A percentile compares a stretch with the other conserved stretches of the same genome.
Conservation (phyloP, 192 early-diverging fungal species). For the Coemansia sp. region DNA sequence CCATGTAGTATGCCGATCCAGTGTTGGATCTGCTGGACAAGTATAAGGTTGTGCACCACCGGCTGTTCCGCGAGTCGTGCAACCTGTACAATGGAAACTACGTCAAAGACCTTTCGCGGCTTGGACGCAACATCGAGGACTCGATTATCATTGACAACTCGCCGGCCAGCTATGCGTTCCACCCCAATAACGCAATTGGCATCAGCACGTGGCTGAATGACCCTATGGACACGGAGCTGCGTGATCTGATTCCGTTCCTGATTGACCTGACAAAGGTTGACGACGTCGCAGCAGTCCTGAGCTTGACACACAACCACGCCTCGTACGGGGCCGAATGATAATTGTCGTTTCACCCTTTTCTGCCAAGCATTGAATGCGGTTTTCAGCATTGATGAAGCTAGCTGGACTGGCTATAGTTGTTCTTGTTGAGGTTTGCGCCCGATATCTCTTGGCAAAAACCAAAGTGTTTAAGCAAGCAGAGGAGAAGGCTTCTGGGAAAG, state of each 20-base stretch:
- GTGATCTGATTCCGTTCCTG: slow-evolving; percentile 92
- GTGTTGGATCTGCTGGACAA: slow-evolving; percentile 91
- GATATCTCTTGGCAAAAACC: too few relatives aligned
- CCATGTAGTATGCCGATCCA: slow-evolving; percentile 92
- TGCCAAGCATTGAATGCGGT: too few relatives aligned
- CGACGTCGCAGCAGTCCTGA: slow-evolving; percentile 79
- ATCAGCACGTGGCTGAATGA: slow-evolving; percentile 97
- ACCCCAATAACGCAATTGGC: slow-evolving; percentile 93
- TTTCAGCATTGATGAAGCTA: too few relatives aligned
- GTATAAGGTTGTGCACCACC: slow-evolving; percentile 78
- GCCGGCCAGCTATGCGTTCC: slow-evolving; percentile 94
- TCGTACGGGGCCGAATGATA: slow-evolving; percentile 10
- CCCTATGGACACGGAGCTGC: slow-evolving; percentile 90
- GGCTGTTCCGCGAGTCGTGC: slow-evolving; percentile 96
- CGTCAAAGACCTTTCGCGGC: slow-evolving; percentile 90
- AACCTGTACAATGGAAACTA: slow-evolving; percentile 94
- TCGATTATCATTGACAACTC: slow-evolving; percentile 96
- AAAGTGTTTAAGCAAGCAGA: too few relatives aligned
- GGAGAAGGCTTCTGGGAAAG: too few relatives aligned
- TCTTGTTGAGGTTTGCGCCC: too few relatives aligned
- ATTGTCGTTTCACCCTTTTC: too few relatives aligned
- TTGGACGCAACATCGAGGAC: slow-evolving; percentile 79
- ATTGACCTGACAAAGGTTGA: slow-evolving; percentile 86
- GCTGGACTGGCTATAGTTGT: too few relatives aligned
- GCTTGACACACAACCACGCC: slow-evolving; percentile 45